Evolutionary conservation across 2,329 filamentous ascomycete genomes (phyloP), one percentile per base, ranked within the genome.

Genomic region (Epichloe brachyelytri): DNA sequence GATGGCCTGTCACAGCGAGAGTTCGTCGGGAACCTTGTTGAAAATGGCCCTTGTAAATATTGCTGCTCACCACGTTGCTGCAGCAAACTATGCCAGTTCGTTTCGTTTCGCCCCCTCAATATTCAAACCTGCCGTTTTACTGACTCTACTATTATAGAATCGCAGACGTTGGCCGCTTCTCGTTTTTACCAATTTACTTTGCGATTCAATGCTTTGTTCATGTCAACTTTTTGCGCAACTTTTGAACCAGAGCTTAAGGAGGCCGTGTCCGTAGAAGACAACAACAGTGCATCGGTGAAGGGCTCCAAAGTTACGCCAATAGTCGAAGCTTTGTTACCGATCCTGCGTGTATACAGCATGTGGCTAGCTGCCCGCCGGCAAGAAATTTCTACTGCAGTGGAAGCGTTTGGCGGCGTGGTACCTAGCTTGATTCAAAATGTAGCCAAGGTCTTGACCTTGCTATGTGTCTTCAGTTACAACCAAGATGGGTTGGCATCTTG

Each of bases 21-120:
- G 78, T 1, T 74, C 85, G 46, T 78, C 83, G 43, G 75, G 75
- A 12, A 76, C 80, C 12, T 65, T 96, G 30, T 77, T 86, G 55
- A 93, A 89, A 63, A 85, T 96, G 66, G 79, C 87, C 5, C 71
- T 96, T 43, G 81, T 91, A 58, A 97, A 94, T 60, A 85, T 97
- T 55, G 82, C 88, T 5, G 88, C 90, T 6, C 88, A 93, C 64
- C 79, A 84, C 56, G 77, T 87, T 61, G 84, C 88, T 7, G 60
- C 61, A 12, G 50, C 57, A 30, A 61, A 62, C 37, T 65, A 61
- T 48, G 58, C 59, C 19, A 63, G 69, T 69, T 54, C 54, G 71
- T 65, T 30, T 38, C 5, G 14, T 22, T 33, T 39, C 26, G 5
- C 7, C 11, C 11, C 14, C 10, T 19, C 22, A 12, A n/a, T 30